Base-by-base conservation (phyloP, 352 stramenopile species). In the Phytophthora foliorum region DNA sequence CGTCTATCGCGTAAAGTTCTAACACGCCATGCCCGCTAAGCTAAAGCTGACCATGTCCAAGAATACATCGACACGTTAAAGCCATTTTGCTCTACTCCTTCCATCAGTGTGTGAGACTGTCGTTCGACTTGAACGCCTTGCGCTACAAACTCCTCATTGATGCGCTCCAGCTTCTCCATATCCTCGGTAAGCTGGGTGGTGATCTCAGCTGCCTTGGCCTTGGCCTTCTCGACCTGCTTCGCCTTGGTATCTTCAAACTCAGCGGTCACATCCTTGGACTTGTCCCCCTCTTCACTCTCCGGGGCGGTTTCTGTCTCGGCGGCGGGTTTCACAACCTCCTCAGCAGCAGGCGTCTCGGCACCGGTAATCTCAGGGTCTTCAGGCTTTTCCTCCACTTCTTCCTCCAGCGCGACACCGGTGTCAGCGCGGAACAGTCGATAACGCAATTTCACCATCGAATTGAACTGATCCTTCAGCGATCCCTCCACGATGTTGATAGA, bases 81-180 rank as follows among this genome's bases (percentile, higher is more conserved):
- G n/a, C n/a, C n/a, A n/a, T n/a, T n/a, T n/a, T n/a, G n/a, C n/a
- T n/a, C n/a, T n/a, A n/a, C n/a, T n/a, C n/a, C n/a, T n/a, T n/a
- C n/a, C n/a, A n/a, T n/a, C n/a, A n/a, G n/a, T n/a, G n/a, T n/a
- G n/a, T n/a, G n/a, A n/a, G n/a, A n/a, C n/a, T n/a, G n/a, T n/a
- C n/a, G n/a, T n/a, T n/a, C n/a, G n/a, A n/a, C n/a, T n/a, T n/a
- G n/a, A n/a, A n/a, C n/a, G n/a, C n/a, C n/a, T n/a, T n/a, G n/a
- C n/a, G n/a, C n/a, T n/a, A n/a, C n/a, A n/a, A 96, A 69, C 61
- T 91, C 75, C 10, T 97, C 87, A 57, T 90, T 93, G 42, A 97
- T 86, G 51, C 84, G 75, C 63, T 98, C 89, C 4, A 97, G 70
- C 59, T 84, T 79, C 22, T 95, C 86, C 83, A 98, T 95, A 46